Evolutionary conservation across 768 basidiomycete genomes (phyloP).

Genomic region (Exsudoporus frostii): DNA sequence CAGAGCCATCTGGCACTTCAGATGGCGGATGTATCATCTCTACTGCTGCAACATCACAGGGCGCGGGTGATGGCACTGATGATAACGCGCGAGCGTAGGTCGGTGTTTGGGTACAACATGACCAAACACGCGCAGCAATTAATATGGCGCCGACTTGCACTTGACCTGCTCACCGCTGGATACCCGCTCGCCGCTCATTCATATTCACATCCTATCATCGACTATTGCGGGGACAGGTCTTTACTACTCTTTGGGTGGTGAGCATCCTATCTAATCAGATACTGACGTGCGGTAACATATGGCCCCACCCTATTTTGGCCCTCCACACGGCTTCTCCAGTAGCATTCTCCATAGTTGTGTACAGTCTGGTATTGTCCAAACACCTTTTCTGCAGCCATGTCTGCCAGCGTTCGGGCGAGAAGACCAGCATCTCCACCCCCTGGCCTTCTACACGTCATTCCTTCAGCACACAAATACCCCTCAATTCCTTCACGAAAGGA

Average conservation of each 20-base stretch:
- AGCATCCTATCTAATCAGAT: not conserved
- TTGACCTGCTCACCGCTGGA: not conserved
- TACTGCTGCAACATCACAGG: too few relatives aligned
- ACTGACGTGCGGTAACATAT: not conserved
- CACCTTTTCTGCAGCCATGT: constrained; percentile 29
- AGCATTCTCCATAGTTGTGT: constrained; percentile 13
- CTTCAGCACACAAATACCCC: constrained; percentile 54
- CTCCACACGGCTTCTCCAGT: not conserved
- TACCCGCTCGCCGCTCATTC: not conserved
- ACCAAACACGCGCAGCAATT: constrained; percentile 18
- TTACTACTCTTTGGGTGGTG: not conserved
- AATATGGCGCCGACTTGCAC: not conserved
- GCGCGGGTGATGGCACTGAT: too few relatives aligned
- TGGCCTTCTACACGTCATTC: constrained; percentile 36
- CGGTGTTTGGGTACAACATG: constrained; percentile 8
- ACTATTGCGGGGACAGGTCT: not conserved
- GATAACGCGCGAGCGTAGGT: too few relatives aligned
- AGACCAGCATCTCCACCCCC: constrained; percentile 68
- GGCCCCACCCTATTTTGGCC: not conserved
- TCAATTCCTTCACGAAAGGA: constrained; percentile 49
- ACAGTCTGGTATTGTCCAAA: constrained; percentile 21
- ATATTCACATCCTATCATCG: not conserved
- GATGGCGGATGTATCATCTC: too few relatives aligned
- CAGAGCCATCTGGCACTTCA: too few relatives aligned
- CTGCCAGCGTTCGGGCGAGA: constrained; percentile 56